These are phyloP conservation scores for Chaetomium sp. DNA, from an alignment of 2,329 filamentous ascomycete species.

Conservation along the genomic window DNA sequence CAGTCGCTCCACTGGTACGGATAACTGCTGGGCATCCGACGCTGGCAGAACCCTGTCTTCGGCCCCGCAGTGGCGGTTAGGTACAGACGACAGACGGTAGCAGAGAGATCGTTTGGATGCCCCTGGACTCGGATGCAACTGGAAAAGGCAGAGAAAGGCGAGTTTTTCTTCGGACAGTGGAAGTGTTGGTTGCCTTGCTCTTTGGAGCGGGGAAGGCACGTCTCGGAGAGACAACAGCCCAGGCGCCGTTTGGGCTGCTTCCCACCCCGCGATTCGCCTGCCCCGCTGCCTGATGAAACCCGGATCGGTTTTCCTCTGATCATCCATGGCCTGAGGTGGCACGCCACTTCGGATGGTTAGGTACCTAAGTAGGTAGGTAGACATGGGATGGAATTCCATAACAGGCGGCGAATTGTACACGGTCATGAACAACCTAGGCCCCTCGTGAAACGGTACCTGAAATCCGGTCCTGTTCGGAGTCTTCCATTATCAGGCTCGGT, in stretches of 20 bases:
- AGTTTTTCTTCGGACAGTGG: conserved; percentile 6
- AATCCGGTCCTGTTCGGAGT: neutral
- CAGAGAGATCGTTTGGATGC: neutral
- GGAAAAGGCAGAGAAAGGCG: neutral
- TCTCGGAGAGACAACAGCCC: neutral
- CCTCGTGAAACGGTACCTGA: conserved; percentile 1
- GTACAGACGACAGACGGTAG: conserved; percentile 1
- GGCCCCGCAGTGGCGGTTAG: conserved; percentile 19
- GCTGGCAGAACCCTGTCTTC: neutral
- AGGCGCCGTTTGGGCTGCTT: neutral
- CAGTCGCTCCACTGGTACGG: neutral
- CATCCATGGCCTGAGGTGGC: neutral
- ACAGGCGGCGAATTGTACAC: neutral
- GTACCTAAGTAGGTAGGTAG: too few species aligned
- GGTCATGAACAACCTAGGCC: neutral
- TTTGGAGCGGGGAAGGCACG: conserved; percentile 9
- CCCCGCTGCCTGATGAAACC: conserved; percentile 11
- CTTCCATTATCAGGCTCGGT: neutral
- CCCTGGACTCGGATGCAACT: neutral
- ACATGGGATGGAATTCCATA: neutral
- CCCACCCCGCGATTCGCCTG: conserved; percentile 1
- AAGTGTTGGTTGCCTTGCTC: conserved; percentile 12
- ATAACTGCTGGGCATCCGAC: neutral
- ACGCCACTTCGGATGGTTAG: neutral
- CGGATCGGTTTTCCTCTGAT: neutral